phyloP scores from a whole-genome alignment of 1,139 yeast species.

The Kodamaea ohmeri region DNA sequence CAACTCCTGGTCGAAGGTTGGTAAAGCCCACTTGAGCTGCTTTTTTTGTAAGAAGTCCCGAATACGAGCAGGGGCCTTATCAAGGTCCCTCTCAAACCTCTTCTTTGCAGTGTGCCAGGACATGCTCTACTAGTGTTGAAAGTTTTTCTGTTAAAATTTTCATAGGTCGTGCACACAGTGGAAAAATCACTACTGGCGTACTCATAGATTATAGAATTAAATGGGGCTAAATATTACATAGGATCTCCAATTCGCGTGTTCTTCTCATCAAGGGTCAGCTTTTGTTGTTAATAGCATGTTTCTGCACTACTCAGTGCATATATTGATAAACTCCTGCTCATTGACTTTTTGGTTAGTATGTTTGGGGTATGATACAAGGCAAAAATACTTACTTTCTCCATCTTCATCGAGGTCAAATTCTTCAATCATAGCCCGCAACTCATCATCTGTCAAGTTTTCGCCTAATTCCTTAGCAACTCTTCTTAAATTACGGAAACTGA shows the following conservation, averaged over 20 bases:
- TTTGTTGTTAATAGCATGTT: not conserved
- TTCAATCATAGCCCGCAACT: slow-evolving; percentile 93
- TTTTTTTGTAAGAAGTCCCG: slow-evolving; percentile 28
- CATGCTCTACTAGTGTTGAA: slow-evolving; percentile 21
- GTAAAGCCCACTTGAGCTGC: slow-evolving; percentile 26
- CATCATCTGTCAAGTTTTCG: slow-evolving; percentile 89
- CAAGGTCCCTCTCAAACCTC: slow-evolving; percentile 39
- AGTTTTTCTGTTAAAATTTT: slow-evolving; percentile 11
- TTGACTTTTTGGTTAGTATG: slow-evolving; percentile 49
- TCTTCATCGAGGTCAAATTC: slow-evolving; percentile 97
- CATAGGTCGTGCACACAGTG: slow-evolving; percentile 6
- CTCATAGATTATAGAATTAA: not conserved
- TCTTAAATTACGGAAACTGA: slow-evolving; percentile 75
- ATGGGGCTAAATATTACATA: slow-evolving; percentile 1
- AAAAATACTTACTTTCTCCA: slow-evolving; percentile 64
- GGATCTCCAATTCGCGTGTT: not conserved
- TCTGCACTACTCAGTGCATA: slow-evolving; percentile 64
- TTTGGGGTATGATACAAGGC: no score
- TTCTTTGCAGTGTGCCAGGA: slow-evolving; percentile 39
- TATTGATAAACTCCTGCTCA: slow-evolving; percentile 89
- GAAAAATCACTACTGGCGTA: not conserved
- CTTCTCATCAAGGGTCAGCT: not conserved
- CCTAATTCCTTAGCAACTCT: slow-evolving; percentile 92
- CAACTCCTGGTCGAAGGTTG: slow-evolving; percentile 30
- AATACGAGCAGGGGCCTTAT: slow-evolving; percentile 30